These are phyloP conservation scores for Polyporus tsugae DNA, from an alignment of 1,284 basidiomycete species.

Conservation along the genomic window DNA sequence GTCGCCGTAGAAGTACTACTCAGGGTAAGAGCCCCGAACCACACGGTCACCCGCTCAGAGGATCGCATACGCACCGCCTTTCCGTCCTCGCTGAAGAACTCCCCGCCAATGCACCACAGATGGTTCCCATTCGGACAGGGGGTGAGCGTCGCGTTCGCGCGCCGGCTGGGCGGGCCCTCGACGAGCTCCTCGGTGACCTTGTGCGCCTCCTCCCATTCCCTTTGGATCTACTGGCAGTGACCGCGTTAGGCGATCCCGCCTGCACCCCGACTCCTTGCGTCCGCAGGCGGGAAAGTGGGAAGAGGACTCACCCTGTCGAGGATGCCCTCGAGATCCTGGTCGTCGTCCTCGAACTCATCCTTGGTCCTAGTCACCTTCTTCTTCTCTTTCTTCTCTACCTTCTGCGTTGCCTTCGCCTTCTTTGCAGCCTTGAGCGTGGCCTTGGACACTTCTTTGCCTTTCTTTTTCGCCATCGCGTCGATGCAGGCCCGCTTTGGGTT, in stretches of 20 bases:
- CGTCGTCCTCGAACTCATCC: conserved; percentile 61
- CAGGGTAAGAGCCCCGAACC: neutral
- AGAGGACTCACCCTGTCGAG: conserved; percentile 68
- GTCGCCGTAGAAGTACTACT: conserved; percentile 81
- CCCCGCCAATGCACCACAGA: conserved; percentile 85
- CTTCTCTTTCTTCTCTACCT: conserved; percentile 74
- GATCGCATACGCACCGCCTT: conserved; percentile 67
- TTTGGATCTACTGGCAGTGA: conserved; percentile 64
- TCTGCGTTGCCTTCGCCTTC: conserved; percentile 75
- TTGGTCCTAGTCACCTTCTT: conserved; percentile 63
- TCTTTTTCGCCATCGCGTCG: conserved; percentile 57
- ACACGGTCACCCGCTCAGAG: neutral
- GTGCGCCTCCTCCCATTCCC: conserved; percentile 79
- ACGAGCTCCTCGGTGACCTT: conserved; percentile 80
- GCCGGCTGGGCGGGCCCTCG: conserved; percentile 79
- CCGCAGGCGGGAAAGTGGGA: conserved; percentile 16
- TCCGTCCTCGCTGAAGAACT: conserved; percentile 86
- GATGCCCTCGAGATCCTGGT: conserved; percentile 83
- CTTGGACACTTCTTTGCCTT: conserved; percentile 52
- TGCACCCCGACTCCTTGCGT: neutral
- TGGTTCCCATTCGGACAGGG: conserved; percentile 82
- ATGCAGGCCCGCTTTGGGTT: neutral
- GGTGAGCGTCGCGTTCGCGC: conserved; percentile 84
- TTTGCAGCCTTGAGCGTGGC: conserved; percentile 69
- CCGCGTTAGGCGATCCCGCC: neutral